A percentile compares a stretch with the other conserved stretches of the same genome.
Conservation (phyloP, 768 basidiomycete genomes). For the Lactarius akahatsu region DNA sequence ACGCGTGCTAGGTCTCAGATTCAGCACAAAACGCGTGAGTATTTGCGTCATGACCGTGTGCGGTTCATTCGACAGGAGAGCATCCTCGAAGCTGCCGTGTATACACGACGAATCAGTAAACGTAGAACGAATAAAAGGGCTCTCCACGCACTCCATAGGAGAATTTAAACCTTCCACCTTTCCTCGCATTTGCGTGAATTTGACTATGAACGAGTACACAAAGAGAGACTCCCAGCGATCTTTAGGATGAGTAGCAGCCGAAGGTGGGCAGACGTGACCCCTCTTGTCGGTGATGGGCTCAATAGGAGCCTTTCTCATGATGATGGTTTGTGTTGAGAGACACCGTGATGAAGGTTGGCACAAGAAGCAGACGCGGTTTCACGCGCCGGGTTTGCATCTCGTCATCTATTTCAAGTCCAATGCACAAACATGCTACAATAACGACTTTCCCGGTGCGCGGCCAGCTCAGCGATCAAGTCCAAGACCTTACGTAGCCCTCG, state of each 20-base stretch:
- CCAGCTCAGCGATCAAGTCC: conserved; percentile 12
- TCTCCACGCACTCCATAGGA: conserved; percentile 73
- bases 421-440: conserved; percentile 38
- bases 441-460: conserved; percentile 22
- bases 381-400: conserved; percentile 33
- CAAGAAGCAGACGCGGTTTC: conserved; percentile 32
- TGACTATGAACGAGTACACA: conserved; percentile 82
- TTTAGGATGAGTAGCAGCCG: conserved; percentile 68
- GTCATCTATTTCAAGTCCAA: conserved; percentile 35
- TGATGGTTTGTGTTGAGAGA: conserved; percentile 30
- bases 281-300: conserved; percentile 44
- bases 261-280: conserved; percentile 53
- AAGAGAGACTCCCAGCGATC: conserved; percentile 88
- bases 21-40: conserved; percentile 73
- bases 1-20: conserved; percentile 85
- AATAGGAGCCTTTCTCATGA: conserved; percentile 37
- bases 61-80: conserved; percentile 68
- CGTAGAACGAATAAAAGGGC: conserved; percentile 27
- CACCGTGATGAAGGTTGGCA: conserved; percentile 27
- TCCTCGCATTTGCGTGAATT: conserved; percentile 70
- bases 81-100: conserved; percentile 68
- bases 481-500: conserved; percentile 6
- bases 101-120: conserved; percentile 10
- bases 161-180: conserved; percentile 79
- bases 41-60: conserved; percentile 72